Evolutionary conservation across 139 green algal species (phyloP).

Genomic region (Picochlorum sp.): DNA sequence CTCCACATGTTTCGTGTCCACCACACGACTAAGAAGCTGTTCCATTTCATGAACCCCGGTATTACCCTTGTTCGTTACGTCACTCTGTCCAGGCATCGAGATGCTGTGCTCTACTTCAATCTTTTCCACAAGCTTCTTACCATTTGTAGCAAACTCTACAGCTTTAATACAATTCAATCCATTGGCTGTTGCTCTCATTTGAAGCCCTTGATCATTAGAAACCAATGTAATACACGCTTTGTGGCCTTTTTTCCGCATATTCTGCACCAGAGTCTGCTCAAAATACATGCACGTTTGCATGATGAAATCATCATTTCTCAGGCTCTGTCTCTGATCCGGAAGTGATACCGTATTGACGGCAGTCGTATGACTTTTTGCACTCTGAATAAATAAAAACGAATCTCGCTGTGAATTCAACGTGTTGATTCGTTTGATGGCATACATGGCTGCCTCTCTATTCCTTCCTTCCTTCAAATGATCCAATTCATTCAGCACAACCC

Average conservation of each 20-base stretch:
- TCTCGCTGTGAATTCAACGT: slow-evolving; percentile 11
- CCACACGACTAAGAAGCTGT: no score
- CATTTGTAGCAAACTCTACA: slow-evolving; percentile 6
- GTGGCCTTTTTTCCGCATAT: background rate
- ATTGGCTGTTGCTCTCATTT: slow-evolving; percentile 6
- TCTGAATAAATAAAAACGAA: slow-evolving; percentile 17
- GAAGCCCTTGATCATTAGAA: slow-evolving; percentile 23
- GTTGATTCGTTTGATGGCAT: slow-evolving; percentile 17
- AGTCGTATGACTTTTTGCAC: slow-evolving; percentile 12
- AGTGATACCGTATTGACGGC: background rate
- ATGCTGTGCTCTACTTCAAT: background rate
- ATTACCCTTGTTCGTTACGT: no score
- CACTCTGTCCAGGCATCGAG: no score
- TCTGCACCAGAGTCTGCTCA: background rate
- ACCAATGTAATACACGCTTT: slow-evolving; percentile 13
- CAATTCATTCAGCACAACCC: slow-evolving; percentile 38
- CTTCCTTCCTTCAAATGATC: slow-evolving; percentile 28
- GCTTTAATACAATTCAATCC: slow-evolving; percentile 5
- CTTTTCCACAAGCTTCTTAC: slow-evolving; percentile 4
- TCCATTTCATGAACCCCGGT: no score
- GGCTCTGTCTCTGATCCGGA: background rate
- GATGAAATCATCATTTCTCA: slow-evolving; percentile 33
- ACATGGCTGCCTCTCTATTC: background rate
- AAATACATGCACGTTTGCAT: slow-evolving; percentile 23
- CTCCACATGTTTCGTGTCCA: background rate